Evolutionary conservation across 2,329 filamentous ascomycete species (phyloP).

Genomic region (Chaetothyriales sp.): DNA sequence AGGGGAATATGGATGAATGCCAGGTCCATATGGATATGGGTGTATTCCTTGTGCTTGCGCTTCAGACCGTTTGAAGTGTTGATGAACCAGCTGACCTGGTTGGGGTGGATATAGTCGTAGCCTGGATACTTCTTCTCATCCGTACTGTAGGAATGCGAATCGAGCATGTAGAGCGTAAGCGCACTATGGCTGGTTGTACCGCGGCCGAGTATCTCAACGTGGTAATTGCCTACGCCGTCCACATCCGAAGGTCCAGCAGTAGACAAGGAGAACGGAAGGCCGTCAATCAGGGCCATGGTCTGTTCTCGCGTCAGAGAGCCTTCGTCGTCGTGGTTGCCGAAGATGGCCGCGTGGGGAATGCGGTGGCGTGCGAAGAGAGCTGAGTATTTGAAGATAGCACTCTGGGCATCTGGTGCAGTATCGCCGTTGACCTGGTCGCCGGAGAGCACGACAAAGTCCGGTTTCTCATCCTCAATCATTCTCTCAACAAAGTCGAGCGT

Average conservation of each 20-base stretch:
- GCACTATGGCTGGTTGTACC: constrained; percentile 72
- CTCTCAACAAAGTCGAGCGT: constrained; percentile 77
- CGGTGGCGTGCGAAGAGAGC: constrained; percentile 70
- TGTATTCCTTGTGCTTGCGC: constrained; percentile 67
- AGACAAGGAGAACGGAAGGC: constrained; percentile 80
- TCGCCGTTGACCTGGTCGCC: constrained; percentile 95
- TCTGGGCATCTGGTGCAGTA: constrained; percentile 78
- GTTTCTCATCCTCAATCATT: constrained; percentile 81
- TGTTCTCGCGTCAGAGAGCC: constrained; percentile 58
- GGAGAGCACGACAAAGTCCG: constrained; percentile 77
- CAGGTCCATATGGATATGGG: constrained; percentile 83
- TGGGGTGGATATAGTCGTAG: constrained; percentile 93
- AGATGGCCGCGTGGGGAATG: constrained; percentile 85
- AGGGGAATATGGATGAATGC: constrained; percentile 96
- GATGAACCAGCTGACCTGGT: constrained; percentile 89
- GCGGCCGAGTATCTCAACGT: constrained; percentile 72
- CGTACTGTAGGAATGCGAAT: constrained; percentile 82
- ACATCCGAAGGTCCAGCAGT: constrained; percentile 65
- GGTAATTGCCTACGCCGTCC: constrained; percentile 89
- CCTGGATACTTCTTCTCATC: constrained; percentile 78
- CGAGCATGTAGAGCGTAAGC: constrained; percentile 83
- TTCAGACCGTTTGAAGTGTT: constrained; percentile 59
- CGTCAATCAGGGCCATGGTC: constrained; percentile 75
- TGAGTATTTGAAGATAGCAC: constrained; percentile 84
- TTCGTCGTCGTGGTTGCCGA: constrained; percentile 96